Percentiles rank a stretch among this genome's conserved stretches.
Evolutionary conservation across 2,329 filamentous ascomycete species (phyloP).

Genomic region (Colletotrichum australisinense): DNA sequence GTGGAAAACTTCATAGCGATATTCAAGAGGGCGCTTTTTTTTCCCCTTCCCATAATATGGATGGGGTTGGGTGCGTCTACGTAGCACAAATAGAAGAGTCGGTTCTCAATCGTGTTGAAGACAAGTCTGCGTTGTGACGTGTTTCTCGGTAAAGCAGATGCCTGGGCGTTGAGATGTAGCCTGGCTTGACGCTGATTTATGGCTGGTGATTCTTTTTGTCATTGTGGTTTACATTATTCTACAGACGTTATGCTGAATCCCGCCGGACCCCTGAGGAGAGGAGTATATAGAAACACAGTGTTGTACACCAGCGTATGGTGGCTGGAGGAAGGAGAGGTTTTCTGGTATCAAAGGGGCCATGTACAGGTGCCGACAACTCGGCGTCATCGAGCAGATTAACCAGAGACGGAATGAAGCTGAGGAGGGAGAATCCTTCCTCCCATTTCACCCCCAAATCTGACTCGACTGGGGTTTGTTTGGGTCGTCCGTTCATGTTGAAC

Average conservation of each 20-base stretch:
- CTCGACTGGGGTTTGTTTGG: too few species aligned
- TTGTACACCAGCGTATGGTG: conserved; percentile 14
- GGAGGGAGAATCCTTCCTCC: too few species aligned
- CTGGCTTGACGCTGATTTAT: too few species aligned
- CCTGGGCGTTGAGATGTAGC: too few species aligned
- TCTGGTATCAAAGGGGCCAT: conserved; percentile 15
- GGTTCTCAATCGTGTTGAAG: background rate
- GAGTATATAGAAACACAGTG: background rate
- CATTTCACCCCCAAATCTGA: background rate
- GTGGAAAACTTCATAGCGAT: conserved; percentile 4
- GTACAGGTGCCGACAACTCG: background rate
- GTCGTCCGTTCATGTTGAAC: background rate
- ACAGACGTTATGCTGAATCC: background rate
- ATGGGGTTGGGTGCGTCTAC: conserved; percentile 13
- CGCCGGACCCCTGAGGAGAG: background rate
- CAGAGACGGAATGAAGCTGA: background rate
- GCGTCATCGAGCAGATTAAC: too few species aligned
- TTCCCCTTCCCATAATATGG: background rate
- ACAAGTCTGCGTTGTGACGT: background rate
- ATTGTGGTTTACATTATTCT: conserved; percentile 24
- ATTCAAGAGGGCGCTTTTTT: conserved; percentile 24
- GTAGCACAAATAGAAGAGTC: conserved; percentile 31
- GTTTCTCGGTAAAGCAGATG: background rate
- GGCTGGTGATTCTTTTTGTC: background rate
- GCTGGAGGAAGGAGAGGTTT: background rate